Conservation (phyloP, 2,329 filamentous ascomycete genomes). For the Ampelomyces quisqualis region DNA sequence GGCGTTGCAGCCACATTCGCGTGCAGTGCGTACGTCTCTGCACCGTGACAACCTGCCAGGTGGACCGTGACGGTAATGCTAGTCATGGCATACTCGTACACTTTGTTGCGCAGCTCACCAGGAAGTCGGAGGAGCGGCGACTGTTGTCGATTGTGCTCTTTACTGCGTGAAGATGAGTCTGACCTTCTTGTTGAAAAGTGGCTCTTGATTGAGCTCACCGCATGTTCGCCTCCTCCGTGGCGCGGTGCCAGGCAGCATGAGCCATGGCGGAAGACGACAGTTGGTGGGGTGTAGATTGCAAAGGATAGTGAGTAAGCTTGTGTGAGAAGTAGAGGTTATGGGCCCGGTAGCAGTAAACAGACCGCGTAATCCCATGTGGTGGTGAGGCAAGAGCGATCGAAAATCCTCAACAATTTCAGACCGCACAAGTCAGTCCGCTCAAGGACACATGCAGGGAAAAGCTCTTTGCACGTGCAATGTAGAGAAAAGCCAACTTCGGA, state of each 20-base stretch:
- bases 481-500: no score
- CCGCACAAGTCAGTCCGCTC: no score
- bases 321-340: not conserved
- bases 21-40: not conserved
- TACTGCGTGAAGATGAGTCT: not conserved
- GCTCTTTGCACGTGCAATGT: no score
- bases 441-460: no score
- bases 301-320: not conserved
- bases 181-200: not conserved
- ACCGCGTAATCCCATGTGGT: not conserved
- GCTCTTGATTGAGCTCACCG: not conserved
- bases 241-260: not conserved
- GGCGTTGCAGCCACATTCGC: not conserved
- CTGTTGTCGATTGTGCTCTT: not conserved
- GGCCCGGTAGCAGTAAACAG: not conserved
- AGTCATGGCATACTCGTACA: conserved; percentile 19
- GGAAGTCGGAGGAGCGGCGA: conserved; percentile 15
- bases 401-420: not conserved
- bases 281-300: not conserved
- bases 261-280: not conserved
- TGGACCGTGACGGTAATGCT: not conserved
- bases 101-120: conserved; percentile 15
- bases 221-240: not conserved
- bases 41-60: not conserved
- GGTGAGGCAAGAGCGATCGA: not conserved